Conservation (phyloP, 2,329 filamentous ascomycete species). For the Hypoxylon sp. region DNA sequence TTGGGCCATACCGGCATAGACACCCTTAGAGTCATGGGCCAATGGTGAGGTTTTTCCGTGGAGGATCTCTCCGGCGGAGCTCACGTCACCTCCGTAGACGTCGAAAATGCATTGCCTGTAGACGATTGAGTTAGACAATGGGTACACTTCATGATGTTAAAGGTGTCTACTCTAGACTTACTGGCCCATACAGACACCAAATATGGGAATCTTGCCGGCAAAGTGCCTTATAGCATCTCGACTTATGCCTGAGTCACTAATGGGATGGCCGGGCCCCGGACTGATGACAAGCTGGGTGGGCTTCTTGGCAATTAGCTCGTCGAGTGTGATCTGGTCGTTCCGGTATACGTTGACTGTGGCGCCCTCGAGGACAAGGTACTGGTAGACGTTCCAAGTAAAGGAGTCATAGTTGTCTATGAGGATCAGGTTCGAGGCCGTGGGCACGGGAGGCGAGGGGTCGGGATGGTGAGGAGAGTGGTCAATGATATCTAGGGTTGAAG, state of each 20-base stretch:
- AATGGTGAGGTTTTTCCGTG: slow-evolving; percentile 97
- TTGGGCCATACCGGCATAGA: slow-evolving; percentile 86
- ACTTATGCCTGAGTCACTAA: slow-evolving; percentile 92
- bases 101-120: slow-evolving; percentile 93
- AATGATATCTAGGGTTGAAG: slow-evolving; percentile 64
- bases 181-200: slow-evolving; percentile 99
- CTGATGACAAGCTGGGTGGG: slow-evolving; percentile 96
- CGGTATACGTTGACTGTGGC: slow-evolving; percentile 90
- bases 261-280: slow-evolving; percentile 93
- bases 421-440: slow-evolving; percentile 89
- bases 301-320: slow-evolving; percentile 85
- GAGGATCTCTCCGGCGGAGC: slow-evolving; percentile 93
- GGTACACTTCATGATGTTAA: neutral
- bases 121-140: slow-evolving; percentile 35
- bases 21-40: slow-evolving; percentile 90
- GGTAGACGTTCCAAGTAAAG: slow-evolving; percentile 99
- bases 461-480: slow-evolving; percentile 93
- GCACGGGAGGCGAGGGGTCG: slow-evolving; percentile 77
- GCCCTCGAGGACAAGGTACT: slow-evolving; percentile 96
- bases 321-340: slow-evolving; percentile 91
- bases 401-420: slow-evolving; percentile 99
- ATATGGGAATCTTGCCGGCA: slow-evolving; percentile 91
- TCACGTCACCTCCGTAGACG: slow-evolving; percentile 90
- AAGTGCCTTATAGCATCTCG: slow-evolving; percentile 93
- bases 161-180: slow-evolving; percentile 61